Evolutionary conservation across 2,329 filamentous ascomycete genomes (phyloP).

Genomic region (Corniculantispora saksenae): DNA sequence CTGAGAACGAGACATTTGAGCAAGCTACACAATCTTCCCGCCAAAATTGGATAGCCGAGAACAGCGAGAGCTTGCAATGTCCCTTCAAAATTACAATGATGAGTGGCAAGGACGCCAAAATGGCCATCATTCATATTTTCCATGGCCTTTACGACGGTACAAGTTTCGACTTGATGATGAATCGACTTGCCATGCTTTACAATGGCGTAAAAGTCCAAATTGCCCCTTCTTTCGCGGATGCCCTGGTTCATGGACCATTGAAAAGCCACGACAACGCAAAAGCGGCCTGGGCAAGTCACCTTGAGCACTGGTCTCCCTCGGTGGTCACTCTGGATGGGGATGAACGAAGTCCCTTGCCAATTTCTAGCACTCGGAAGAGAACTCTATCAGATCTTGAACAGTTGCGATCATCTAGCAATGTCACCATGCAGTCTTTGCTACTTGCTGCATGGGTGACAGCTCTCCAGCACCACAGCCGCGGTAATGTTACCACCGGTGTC

Average conservation of each 20-base stretch:
- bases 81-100: constrained; percentile 56
- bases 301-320: constrained; percentile 38
- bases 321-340: constrained; percentile 8
- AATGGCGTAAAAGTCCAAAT: constrained; percentile 24
- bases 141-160: constrained; percentile 86
- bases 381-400: constrained; percentile 18
- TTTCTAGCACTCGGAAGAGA: not conserved
- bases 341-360: not conserved
- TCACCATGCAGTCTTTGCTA: constrained; percentile 34
- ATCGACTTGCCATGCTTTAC: constrained; percentile 46
- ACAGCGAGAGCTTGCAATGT: constrained; percentile 47
- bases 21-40: constrained; percentile 38
- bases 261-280: constrained; percentile 40
- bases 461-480: constrained; percentile 52
- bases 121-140: constrained; percentile 71
- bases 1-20: constrained; percentile 33
- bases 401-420: constrained; percentile 26
- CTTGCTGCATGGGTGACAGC: constrained; percentile 73
- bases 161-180: constrained; percentile 70
- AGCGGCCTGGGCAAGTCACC: constrained; percentile 67
- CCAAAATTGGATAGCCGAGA: constrained; percentile 54
- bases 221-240: constrained; percentile 63
- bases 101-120: constrained; percentile 24
- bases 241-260: constrained; percentile 70
- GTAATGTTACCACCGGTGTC: constrained; percentile 63